Base-by-base conservation (phyloP, 345 rosid genomes). In the Kandelia obovata region DNA sequence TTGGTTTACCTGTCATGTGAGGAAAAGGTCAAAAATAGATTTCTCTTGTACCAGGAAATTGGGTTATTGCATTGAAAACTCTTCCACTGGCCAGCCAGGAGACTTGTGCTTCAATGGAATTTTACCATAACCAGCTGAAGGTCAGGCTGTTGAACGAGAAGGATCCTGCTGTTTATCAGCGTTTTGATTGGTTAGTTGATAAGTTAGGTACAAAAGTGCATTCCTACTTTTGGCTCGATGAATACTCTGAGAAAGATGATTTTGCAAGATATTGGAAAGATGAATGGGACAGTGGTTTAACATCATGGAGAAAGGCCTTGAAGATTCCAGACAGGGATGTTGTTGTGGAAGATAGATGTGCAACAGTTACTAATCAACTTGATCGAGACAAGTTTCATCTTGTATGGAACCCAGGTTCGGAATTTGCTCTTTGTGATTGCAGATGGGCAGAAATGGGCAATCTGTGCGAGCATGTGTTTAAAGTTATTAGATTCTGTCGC, bases 151-250 rank as follows among this genome's bases (percentile, higher is more conserved):
- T 88, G 82, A 86, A 86, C 64, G 98, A 88, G 83, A 85, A 83
- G 71, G 86, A 87, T 73, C 65, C 85, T 58, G 71, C 68, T 75
- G 88, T 77, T 60, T 90, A 87, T 75, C 88, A 87, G 65, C 94
- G 92, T 56, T 78, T 88, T 74, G 99, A 95, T 86, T 95, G 98
- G 99, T 77, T 95, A 81, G 96, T 90, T 20, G 87, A 92, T 79
- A 95, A 88, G 87, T 78, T 95, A 85, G 96, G 84, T 58, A 95
- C 92, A 17, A 87, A 90, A 80, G 96, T 90, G 66, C 93, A 95
- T 83, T 84, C 97, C 35, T 90, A 92, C 81, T 88, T 92, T 77
- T 90, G 99, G 99, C 96, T 92, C 32, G 99, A 95, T 80, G 96
- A 84, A 63, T 92, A 87, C 78, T 81, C 96, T 0, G 99, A 77